Conservation (phyloP, 805 yeast genomes). For the Pichia exigua region DNA sequence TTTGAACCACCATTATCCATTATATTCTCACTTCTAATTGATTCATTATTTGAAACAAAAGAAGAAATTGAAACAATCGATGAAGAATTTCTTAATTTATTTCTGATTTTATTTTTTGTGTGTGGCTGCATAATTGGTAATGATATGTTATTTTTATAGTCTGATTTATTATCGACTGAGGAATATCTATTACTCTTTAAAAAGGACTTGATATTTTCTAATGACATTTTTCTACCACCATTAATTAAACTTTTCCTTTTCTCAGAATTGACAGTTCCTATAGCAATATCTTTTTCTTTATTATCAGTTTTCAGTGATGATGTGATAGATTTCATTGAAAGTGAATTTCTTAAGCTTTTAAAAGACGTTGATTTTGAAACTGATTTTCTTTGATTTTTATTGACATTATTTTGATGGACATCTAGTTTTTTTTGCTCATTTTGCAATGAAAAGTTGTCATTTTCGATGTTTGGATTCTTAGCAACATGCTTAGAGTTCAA, state of each 20-base stretch:
- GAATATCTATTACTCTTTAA: conserved; percentile 3
- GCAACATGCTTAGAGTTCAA: neutral
- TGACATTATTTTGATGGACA: neutral
- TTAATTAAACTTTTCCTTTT: conserved; percentile 3
- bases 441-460: neutral
- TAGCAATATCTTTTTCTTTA: neutral
- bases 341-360: conserved; percentile 2
- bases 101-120: conserved; percentile 46
- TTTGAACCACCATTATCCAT: conserved; percentile 1
- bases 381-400: neutral
- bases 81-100: conserved; percentile 43
- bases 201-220: conserved; percentile 21
- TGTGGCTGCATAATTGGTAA: conserved; percentile 51
- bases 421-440: neutral
- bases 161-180: conserved; percentile 14
- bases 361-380: conserved; percentile 5
- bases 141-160: conserved; percentile 37
- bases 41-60: conserved; percentile 11
- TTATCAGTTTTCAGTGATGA: neutral
- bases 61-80: conserved; percentile 39
- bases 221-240: conserved; percentile 11
- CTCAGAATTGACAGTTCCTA: neutral
- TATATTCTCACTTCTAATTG: neutral
- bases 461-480: neutral
- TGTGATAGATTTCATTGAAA: conserved; percentile 6